Conservation (phyloP, 208 protist genomes). For the Acanthamoeba castellanii region DNA sequence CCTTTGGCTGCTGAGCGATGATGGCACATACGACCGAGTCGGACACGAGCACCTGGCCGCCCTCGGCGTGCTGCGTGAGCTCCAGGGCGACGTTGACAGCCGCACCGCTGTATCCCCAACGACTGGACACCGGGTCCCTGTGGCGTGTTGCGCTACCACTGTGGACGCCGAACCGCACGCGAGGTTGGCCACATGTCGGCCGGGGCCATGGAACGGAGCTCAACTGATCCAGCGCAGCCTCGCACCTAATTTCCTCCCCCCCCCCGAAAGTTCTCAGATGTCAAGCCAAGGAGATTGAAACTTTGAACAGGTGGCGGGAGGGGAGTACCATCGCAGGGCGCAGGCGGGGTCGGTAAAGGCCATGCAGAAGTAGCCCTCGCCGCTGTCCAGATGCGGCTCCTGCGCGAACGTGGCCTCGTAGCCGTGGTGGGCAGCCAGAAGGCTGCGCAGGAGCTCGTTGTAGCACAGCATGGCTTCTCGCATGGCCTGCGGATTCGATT, state of each 20-base stretch:
- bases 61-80: not conserved
- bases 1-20: not conserved
- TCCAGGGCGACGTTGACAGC: not conserved
- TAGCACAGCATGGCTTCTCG: not conserved
- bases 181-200: slow-evolving; percentile 28
- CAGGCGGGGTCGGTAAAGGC: slow-evolving; percentile 49
- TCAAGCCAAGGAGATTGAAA: not conserved
- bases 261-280: not conserved
- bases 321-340: not conserved
- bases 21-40: not conserved
- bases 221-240: slow-evolving; percentile 1
- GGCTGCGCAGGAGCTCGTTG: not conserved
- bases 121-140: slow-evolving; percentile 18
- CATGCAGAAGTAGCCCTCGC: slow-evolving; percentile 66
- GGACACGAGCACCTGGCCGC: slow-evolving; percentile 57
- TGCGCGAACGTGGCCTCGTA: not conserved
- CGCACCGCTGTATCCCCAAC: slow-evolving; percentile 1
- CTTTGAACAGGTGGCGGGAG: not conserved
- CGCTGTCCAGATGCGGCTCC: not conserved
- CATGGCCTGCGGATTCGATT: not conserved
- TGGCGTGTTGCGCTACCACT: slow-evolving; percentile 25
- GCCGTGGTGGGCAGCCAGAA: not conserved
- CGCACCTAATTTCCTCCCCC: not conserved
- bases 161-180: slow-evolving; percentile 87
- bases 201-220: not conserved